Evolutionary conservation across 73 alveolate species (phyloP).

Genomic region (Halteria grandinella): DNA sequence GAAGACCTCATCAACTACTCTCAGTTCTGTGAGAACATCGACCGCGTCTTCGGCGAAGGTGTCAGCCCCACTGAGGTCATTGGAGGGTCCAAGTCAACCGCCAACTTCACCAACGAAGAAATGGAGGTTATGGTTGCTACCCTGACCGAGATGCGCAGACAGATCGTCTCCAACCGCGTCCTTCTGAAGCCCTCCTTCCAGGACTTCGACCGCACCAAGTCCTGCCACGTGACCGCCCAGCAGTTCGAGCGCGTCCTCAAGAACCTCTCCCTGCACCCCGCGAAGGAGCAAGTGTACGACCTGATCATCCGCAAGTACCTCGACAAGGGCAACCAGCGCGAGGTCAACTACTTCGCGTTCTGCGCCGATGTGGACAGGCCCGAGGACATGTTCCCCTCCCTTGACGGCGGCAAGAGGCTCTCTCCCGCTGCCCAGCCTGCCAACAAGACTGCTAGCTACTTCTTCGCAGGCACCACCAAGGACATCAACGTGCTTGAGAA

Average conservation of each 20-base stretch:
- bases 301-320: conserved; percentile 73
- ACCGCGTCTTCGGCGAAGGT: conserved; percentile 63
- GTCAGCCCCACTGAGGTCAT: conserved; percentile 54
- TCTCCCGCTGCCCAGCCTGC: too few species aligned
- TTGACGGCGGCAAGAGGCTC: background rate
- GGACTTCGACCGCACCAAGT: conserved; percentile 86
- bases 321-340: conserved; percentile 81
- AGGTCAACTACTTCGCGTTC: conserved; percentile 83
- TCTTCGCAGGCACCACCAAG: conserved; percentile 54
- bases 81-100: conserved; percentile 62
- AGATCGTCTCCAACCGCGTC: conserved; percentile 75
- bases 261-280: conserved; percentile 72
- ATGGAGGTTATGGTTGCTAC: conserved; percentile 55
- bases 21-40: conserved; percentile 73
- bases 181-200: conserved; percentile 80
- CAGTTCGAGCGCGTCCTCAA: conserved; percentile 87
- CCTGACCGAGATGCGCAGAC: conserved; percentile 61
- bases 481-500: conserved; percentile 61
- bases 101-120: conserved; percentile 70
- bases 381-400: conserved; percentile 80
- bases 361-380: conserved; percentile 91
- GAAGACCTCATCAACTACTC: conserved; percentile 75
- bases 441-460: conserved; percentile 30
- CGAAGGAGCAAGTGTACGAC: conserved; percentile 73
- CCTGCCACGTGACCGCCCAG: conserved; percentile 83